Evolutionary conservation across 371 early-diverging fungal species (phyloP), one percentile per base, ranked within the genome.

Genomic region (Rhizopus sp.): DNA sequence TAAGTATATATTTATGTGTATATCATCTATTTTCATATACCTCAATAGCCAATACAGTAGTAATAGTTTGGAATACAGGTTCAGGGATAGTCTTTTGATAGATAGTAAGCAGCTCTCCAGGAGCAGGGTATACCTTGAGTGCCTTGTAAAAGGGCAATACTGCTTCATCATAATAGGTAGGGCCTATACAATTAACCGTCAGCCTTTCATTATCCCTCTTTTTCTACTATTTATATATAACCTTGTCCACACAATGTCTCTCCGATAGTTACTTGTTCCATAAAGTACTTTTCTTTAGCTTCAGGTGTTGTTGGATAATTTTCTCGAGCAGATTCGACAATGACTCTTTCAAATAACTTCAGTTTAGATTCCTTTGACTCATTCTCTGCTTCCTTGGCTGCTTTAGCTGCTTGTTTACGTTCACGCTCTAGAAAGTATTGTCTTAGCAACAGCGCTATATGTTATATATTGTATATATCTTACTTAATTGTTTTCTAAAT

Each of bases 41-140:
- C 72, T 98, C 97, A 52, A 88, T 82, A 48, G 90, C 78, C 78
- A 95, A 82, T 84, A 94, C 87, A 50, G 83, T 84, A 78, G 92
- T 86, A 60, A 98, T 85, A 50, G 90, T 67, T 38, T 87, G 81
- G 68, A 96, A 89, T 7, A 97, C 88, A 42, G 83, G 81, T 32
- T 85, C 88, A 16, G 96, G 97, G 32, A 95, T 77, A 3, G 94
- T 90, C 77, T 93, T 91, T 73, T 96, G 92, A 66, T 95, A 92
- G 37, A 94, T 89, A 86, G 88, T 87, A 38, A 98, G 75, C 34
- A 98, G 76, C 69, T 96, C 93, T 61, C 92, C 77, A 23, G 97
- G 96, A 46, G 93, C 90, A 50, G 95, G 95, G 72, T 95, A 95
- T 8, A 96, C 94, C 73, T 91, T 91, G 47, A 97, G 78, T 5